Base-by-base conservation (phyloP, 1,284 basidiomycete genomes). In the Athelia sp. region DNA sequence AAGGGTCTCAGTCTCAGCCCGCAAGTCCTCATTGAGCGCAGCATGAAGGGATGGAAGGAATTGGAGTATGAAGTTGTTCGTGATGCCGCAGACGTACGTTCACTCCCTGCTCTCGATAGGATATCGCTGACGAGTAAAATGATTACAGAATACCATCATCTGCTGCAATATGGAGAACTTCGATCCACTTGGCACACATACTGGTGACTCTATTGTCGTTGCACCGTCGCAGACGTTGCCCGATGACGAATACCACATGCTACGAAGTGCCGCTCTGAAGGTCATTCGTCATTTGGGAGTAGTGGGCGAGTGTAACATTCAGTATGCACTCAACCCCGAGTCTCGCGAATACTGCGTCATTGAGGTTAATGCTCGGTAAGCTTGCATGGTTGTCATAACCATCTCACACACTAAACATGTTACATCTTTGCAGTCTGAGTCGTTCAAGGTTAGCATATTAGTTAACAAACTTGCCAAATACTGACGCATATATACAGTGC, bases 121-220 rank as follows among this genome's bases (percentile, higher is more conserved):
- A 43, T 21, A 44, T 45, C 54, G 44, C 49, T 49, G 35, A 51
- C 18, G 46, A n/a, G n/a, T n/a, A 23, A 34, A 40, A 32, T 18
- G 24, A 34, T n/a, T 35, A 14, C 55, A 90, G 85, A 93, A 93
- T 69, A 93, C 93, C 10, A 93, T 95, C 65, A 95, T 95, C 61
- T 95, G 93, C 72, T 96, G 93, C 71, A 95, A 95, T 69, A 94
- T 93, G 91, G 91, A 97, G 72, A 99, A 99, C 74, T 99, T 99
- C 60, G 97, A 99, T 66, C 97, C 97, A 18, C 86, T 99, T 54
- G 97, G 97, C 56, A 98, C 93, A 38, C 97, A 99, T 70, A 99
- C 97, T n/a, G 97, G 97, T 62, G 97, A 99, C 69, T 99, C 96
- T n/a, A 99, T 99, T 62, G 97, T 99, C 64, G 94, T 99, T 42